phyloP scores from a whole-genome alignment of 2,329 filamentous ascomycete species.

The Fusarium secorum region DNA sequence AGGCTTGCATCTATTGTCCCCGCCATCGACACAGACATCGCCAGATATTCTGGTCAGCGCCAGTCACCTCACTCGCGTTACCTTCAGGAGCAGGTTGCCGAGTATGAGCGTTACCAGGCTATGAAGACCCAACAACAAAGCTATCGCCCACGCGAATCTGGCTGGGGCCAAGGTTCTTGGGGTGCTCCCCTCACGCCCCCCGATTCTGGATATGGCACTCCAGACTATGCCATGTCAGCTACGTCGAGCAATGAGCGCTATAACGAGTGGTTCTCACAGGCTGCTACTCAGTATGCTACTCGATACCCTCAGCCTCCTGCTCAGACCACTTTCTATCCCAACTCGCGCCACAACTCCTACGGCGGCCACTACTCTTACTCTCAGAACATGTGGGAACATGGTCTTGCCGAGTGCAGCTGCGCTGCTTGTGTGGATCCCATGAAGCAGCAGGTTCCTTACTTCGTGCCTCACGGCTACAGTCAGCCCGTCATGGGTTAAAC shows the following conservation, averaged over 20 bases:
- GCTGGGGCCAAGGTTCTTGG: constrained; percentile 57
- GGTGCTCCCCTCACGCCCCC: constrained; percentile 64
- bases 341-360: constrained; percentile 53
- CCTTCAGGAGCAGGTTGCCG: constrained; percentile 63
- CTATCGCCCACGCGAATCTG: constrained; percentile 56
- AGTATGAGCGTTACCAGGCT: constrained; percentile 59
- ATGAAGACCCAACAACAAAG: constrained; percentile 52
- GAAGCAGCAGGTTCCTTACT: constrained; percentile 59
- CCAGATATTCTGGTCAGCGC: constrained; percentile 49
- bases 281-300: constrained; percentile 52
- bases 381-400: constrained; percentile 61
- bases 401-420: constrained; percentile 59
- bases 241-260: constrained; percentile 63
- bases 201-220: constrained; percentile 68
- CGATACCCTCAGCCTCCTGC: constrained; percentile 55
- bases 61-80: constrained; percentile 54
- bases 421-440: constrained; percentile 54
- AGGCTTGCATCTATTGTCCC: constrained; percentile 58
- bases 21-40: constrained; percentile 54
- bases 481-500: constrained; percentile 64
- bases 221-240: constrained; percentile 65
- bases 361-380: constrained; percentile 55
- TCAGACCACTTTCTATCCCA: constrained; percentile 51
- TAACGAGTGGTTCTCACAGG: constrained; percentile 64
- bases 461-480: constrained; percentile 57